Evolutionary conservation across 441 rosid genomes (phyloP), one percentile per base, ranked within the genome.

Genomic region (Bruguiera hainesii): DNA sequence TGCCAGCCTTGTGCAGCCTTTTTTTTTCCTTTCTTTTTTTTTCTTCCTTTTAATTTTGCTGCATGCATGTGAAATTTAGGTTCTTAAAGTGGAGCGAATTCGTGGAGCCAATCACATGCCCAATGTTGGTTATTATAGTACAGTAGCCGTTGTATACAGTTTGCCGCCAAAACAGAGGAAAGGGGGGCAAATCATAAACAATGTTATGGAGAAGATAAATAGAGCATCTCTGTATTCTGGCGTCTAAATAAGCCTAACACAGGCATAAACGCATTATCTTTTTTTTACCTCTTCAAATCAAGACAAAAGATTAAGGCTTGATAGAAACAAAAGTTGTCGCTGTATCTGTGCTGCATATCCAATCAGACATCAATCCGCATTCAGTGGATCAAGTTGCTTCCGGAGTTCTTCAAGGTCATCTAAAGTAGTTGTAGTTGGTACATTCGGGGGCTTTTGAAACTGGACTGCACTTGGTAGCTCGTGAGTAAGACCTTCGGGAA

Each of bases 311-410:
- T 35, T 8, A 8, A 35, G 39, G 10, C 39, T 8, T 35, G 2
- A 35, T 9, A 37, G 10, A 37, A 11, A 9, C 2, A 53, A 53
- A 51, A 53, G 26, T 7, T 53, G 57, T 21, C 57, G 7, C 26
- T 53, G 5, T 53, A 53, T 21, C 57, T n/a, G 29, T 21, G 15
- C 13, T 5, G 10, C 57, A 20, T 25, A 53, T 53, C 11, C 57
- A 53, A 19, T 42, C 18, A 28, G 46, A 61, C 48, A 20, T 71
- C 56, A 86, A 58, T 61, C 83, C 59, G 96, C 86, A 79, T 87
- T 95, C 23, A 95, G 93, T 64, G 93, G 91, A 25, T 90, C 98
- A 55, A 91, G 97, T 81, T 90, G 96, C 84, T 77, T 89, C 71
- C 84, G 80, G 23, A 95, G 90, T 48, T 85, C 89, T 59, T 91